These are phyloP conservation scores for Citrullus amarus DNA, from an alignment of 306 rosid species.

Conservation along the genomic window DNA sequence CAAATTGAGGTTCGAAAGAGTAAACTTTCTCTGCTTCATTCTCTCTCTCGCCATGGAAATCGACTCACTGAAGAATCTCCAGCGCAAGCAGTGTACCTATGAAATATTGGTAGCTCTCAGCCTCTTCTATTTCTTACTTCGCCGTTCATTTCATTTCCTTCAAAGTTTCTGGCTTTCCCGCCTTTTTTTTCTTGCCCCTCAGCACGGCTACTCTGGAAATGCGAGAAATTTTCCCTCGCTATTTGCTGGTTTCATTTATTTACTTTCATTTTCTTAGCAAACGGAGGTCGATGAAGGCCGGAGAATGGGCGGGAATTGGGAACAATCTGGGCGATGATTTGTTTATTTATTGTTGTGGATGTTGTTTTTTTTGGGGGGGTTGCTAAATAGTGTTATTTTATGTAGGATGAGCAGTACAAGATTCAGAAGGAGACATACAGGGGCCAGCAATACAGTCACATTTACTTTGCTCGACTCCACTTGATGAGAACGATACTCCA, in stretches of 20 bases:
- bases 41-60: slow-evolving; percentile 55
- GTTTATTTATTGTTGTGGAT: not conserved
- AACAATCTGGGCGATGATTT: not conserved
- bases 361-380: too few relatives aligned
- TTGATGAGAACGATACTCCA: slow-evolving; percentile 67
- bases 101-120: slow-evolving; percentile 24
- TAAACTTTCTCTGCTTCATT: slow-evolving; percentile 24
- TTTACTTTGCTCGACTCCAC: slow-evolving; percentile 78
- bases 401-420: slow-evolving; percentile 55
- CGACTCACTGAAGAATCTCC: slow-evolving; percentile 33
- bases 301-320: not conserved
- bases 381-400: not conserved
- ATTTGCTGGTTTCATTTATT: not conserved
- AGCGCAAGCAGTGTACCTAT: slow-evolving; percentile 44
- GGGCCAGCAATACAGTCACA: slow-evolving; percentile 89
- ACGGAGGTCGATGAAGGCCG: not conserved
- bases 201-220: not conserved
- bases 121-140: not conserved
- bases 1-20: not conserved
- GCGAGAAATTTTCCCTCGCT: too few relatives aligned
- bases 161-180: not conserved
- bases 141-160: not conserved
- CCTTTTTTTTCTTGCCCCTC: not conserved
- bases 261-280: not conserved
- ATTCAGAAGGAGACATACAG: slow-evolving; percentile 50